Evolutionary conservation across 257 asterid genomes (phyloP), one percentile per base, ranked within the genome.

Genomic region (Solanum etuberosum): DNA sequence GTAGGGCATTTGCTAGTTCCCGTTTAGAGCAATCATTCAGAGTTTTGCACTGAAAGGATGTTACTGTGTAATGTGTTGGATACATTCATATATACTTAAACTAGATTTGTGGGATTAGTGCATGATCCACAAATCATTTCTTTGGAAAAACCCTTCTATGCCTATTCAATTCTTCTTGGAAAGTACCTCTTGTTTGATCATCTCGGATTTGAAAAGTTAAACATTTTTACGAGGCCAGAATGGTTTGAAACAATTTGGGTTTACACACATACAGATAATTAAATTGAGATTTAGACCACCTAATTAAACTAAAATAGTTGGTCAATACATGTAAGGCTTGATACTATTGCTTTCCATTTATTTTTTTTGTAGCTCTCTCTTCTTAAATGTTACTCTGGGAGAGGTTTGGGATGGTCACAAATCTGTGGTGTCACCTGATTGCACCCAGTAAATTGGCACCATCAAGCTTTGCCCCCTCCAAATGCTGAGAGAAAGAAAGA

Each of bases 401-500:
- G 31, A 73, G 81, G 81, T 73, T 35, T 73, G 61, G 14, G 61
- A 16, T 77, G 35, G 40, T 37, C 7, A 35, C 48, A 73, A 35
- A 35, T 73, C 29, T 35, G 83, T 25, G 34, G 25, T 25, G 43
- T 92, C 90, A 94, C 90, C 98, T 92, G 89, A 94, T 94, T 71
- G 98, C 93, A 76, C 95, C 98, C 77, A 93, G 91, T 89, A 96
- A 86, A 90, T 96, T 96, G 87, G 98, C 98, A 67, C 98, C 98
- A 85, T 94, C 96, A 86, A 96, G 98, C 89, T 78, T 96, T 46
- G 98, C 98, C 16, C 97, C 98, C 89, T 92, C 95, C 90, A 95
- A 88, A 88, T 93, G 95, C 98, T 95, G 93, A 85, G 57, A 46
- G 78, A 74, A 74, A 74, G 34, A 71, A 27, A n/a, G 87, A 38